Evolutionary conservation across 305 asterid species (phyloP), one percentile per base, ranked within the genome.

Genomic region (Withania somnifera): DNA sequence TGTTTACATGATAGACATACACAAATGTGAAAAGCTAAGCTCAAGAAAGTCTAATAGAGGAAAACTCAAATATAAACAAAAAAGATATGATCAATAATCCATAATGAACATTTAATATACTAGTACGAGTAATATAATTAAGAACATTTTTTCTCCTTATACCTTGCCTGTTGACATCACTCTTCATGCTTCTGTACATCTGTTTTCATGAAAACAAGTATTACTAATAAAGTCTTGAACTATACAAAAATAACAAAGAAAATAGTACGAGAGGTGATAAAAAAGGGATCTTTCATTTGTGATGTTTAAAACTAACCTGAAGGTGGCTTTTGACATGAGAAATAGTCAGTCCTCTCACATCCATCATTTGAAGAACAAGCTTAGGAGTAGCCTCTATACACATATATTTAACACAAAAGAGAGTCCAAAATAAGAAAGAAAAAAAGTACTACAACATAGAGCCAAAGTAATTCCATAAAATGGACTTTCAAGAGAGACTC

Each of bases 281-380:
- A n/a, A n/a, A n/a, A n/a, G n/a, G n/a, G 64, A 78, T 22, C 56
- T 36, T 30, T 42, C 13, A 53, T 69, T 22, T 13, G 7, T 50
- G 30, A 60, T 54, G 9, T 56, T 6, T 11, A 0, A 7, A 45
- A 30, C 50, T 66, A 91, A n/a, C 97, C 97, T 94, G 97, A 89
- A 94, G 89, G 87, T 94, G 98, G 87, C 98, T 94, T 90, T 94
- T 94, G 83, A 94, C 95, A 87, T 94, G 98, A 87, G 98, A 91
- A 81, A 94, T 93, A 82, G 89, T 92, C 1, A 94, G 91, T 82
- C 95, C 98, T 82, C 92, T 93, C 84, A 93, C 86, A 83, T 88
- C 85, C 98, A 94, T 94, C 86, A 90, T 42, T 69, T 93, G 97
- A 75, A 94, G 93, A 81, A 94, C 96, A 85, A 92, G 67, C 83